Conservation (phyloP, 1,284 basidiomycete genomes). For the Pascua guehoae region DNA sequence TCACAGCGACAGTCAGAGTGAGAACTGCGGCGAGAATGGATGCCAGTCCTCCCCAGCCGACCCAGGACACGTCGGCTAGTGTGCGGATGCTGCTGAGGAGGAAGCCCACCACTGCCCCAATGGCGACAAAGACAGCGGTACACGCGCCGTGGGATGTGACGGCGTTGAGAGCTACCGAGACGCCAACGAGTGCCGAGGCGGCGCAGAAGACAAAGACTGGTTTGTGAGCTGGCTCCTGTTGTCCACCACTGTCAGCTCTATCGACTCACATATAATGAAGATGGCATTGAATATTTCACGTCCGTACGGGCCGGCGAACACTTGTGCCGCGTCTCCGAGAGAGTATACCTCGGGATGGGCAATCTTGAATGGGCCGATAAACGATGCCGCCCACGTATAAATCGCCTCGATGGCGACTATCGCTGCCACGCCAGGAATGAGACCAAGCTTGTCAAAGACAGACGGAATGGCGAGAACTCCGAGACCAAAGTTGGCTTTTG, state of each 20-base stretch:
- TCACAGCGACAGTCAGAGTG: constrained; percentile 46
- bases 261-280: constrained; percentile 6
- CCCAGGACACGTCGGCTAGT: constrained; percentile 41
- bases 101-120: constrained; percentile 31
- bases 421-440: constrained; percentile 33
- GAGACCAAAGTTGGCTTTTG: constrained; percentile 32
- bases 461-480: constrained; percentile 35
- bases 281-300: constrained; percentile 10
- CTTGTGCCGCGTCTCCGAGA: constrained; percentile 28
- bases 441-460: constrained; percentile 27
- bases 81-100: constrained; percentile 40
- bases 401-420: constrained; percentile 30
- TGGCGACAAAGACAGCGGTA: constrained; percentile 43
- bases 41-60: constrained; percentile 42
- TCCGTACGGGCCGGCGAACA: constrained; percentile 19
- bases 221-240: not conserved
- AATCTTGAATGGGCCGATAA: constrained; percentile 35
- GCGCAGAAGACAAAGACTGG: constrained; percentile 21
- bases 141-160: constrained; percentile 42
- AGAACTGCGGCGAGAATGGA: constrained; percentile 40
- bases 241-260: not conserved
- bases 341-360: constrained; percentile 24
- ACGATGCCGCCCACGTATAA: constrained; percentile 30
- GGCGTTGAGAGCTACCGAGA: constrained; percentile 49
- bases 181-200: constrained; percentile 29